Conservation (phyloP, 495 filamentous ascomycete species). For the Sordaria brevicollis region DNA sequence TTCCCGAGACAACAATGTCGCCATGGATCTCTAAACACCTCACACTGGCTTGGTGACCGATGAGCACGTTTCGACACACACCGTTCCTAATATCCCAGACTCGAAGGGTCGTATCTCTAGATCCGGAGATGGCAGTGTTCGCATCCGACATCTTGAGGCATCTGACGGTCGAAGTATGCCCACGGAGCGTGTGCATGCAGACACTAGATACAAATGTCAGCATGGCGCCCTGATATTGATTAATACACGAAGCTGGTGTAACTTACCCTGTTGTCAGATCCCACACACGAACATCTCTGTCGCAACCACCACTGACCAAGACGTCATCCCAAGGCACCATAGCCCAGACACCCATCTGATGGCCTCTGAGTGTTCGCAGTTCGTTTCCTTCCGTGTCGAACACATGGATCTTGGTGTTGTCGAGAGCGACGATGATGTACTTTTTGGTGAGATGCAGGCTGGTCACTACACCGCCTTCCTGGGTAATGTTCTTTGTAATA, state of each 20-base stretch:
- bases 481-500: constrained; percentile 74
- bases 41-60: constrained; percentile 94
- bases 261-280: constrained; percentile 89
- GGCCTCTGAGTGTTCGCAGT: constrained; percentile 81
- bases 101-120: constrained; percentile 84
- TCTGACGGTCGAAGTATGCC: constrained; percentile 92
- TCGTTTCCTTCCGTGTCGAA: constrained; percentile 86
- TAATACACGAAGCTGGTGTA: background rate
- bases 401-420: constrained; percentile 97
- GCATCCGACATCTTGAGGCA: constrained; percentile 96
- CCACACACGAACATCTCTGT: constrained; percentile 95
- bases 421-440: constrained; percentile 93
- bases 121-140: constrained; percentile 91
- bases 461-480: constrained; percentile 93
- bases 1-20: constrained; percentile 89
- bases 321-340: constrained; percentile 98
- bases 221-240: background rate
- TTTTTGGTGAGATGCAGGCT: constrained; percentile 88
- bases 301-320: constrained; percentile 91
- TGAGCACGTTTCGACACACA: constrained; percentile 78
- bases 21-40: constrained; percentile 92
- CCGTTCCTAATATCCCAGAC: constrained; percentile 91
- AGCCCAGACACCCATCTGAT: constrained; percentile 99
- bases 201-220: constrained; percentile 31
- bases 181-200: constrained; percentile 74